Percentiles rank a stretch among this genome's conserved stretches.
Conservation (phyloP, 2,329 filamentous ascomycete genomes). For the Periconia macrospinosa region DNA sequence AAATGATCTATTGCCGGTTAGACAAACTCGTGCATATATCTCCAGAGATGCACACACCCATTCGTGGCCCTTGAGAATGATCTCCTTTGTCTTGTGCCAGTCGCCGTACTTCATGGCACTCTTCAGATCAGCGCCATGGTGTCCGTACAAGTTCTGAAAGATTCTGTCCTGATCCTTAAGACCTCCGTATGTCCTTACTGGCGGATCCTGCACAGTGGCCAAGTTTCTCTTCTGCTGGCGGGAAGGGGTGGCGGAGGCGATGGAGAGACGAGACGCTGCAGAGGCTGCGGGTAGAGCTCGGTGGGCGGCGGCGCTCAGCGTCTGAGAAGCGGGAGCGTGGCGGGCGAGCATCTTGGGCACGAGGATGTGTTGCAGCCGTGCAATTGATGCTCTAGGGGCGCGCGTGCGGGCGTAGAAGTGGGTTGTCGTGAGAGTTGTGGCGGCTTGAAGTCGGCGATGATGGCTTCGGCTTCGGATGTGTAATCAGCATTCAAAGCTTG, state of each 20-base stretch:
- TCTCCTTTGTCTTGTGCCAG: constrained; percentile 99
- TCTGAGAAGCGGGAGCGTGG: constrained; percentile 42
- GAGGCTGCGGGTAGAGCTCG: constrained; percentile 45
- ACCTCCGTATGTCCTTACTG: constrained; percentile 74
- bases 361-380: constrained; percentile 27
- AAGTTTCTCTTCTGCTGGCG: constrained; percentile 67
- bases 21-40: constrained; percentile 2
- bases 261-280: constrained; percentile 41
- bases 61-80: constrained; percentile 93
- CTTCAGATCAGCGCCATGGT: constrained; percentile 88
- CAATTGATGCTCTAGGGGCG: constrained; percentile 42
- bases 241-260: constrained; percentile 45
- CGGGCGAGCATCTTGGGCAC: constrained; percentile 45
- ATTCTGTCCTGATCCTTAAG: constrained; percentile 97
- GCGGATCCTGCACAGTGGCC: constrained; percentile 56
- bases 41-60: constrained; percentile 61
- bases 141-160: constrained; percentile 97
- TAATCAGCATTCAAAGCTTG: constrained; percentile 14
- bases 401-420: constrained; percentile 15
- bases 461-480: constrained; percentile 16
- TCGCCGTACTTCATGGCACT: constrained; percentile 97
- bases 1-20: constrained; percentile 70
- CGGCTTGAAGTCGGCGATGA: constrained; percentile 30
- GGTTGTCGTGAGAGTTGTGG: constrained; percentile 32
- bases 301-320: constrained; percentile 45